phyloP scores from a whole-genome alignment of 1,284 basidiomycete species.

The Ceratobasidium papillatum region DNA sequence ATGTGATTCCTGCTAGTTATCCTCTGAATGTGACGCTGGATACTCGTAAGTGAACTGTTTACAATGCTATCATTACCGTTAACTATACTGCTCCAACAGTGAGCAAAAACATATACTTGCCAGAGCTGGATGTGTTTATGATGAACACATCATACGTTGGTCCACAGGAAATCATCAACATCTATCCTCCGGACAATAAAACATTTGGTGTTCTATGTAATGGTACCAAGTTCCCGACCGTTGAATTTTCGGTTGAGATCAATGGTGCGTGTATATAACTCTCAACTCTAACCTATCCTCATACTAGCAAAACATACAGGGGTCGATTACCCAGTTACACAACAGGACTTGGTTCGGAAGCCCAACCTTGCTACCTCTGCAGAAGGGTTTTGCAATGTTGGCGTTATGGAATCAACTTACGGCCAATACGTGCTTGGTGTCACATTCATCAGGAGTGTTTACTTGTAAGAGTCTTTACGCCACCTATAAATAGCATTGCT shows the following conservation, averaged over 20 bases:
- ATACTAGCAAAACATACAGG: background rate
- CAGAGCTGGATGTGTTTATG: conserved; percentile 19
- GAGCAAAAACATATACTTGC: conserved; percentile 37
- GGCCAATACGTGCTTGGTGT: conserved; percentile 6
- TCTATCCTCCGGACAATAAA: conserved; percentile 24
- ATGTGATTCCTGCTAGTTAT: conserved; percentile 15
- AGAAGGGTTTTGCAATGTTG: conserved; percentile 25
- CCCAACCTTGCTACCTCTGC: background rate
- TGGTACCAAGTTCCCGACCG: conserved; percentile 7
- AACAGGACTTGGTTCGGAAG: conserved; percentile 20
- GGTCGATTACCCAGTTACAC: conserved; percentile 30
- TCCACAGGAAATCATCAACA: conserved; percentile 14
- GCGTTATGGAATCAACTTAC: conserved; percentile 17
- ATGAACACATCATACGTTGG: conserved; percentile 20
- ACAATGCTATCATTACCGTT: background rate
- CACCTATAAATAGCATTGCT: background rate
- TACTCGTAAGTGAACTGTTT: background rate
- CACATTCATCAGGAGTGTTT: conserved; percentile 36
- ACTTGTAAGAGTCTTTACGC: conserved; percentile 2
- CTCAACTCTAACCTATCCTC: background rate
- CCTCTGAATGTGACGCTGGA: conserved; percentile 17
- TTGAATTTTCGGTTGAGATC: conserved; percentile 34
- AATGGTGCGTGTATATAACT: background rate
- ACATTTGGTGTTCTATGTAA: conserved; percentile 34
- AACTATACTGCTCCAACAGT: background rate